Evolutionary conservation across 805 yeast genomes (phyloP), one percentile per base, ranked within the genome.

Genomic region (Kregervanrija pseudodelftensis): DNA sequence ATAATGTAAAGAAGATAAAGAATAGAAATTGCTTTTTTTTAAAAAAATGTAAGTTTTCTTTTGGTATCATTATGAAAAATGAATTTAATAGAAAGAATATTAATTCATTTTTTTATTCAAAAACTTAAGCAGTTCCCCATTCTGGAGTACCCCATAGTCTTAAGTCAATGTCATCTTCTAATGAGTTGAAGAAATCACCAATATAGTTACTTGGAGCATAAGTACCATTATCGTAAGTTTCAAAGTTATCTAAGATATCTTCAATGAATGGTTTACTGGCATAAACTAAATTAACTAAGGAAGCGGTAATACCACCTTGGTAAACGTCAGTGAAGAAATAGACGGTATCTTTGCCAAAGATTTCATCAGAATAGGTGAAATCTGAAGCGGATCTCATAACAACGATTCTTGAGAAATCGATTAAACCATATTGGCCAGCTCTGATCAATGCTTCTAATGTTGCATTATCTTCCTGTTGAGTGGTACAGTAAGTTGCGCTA

Each of bases 401-500:
- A 11, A 79, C 76, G 48, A 80, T 67, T 63, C 85, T 72, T 48
- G 71, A 63, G 58, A 63, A 80, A 59, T 78, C 82, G 42, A 75
- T 77, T 48, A 78, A 66, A 9, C 80, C 82, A 51, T 66, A 67
- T 47, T 65, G 66, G 48, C 74, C 75, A 55, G 73, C 70, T 66
- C 86, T 73, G 39, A 76, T 53, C 45, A 80, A 60, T 8, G 78
- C 76, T 59, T 79, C 84, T 55, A 80, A 70, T 12, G 80, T 67
- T 13, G 85, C 85, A 57, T 78, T 76, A 57, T 80, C 86, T 60
- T 80, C 86, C 60, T 79, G 84, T 44, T 81, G 82, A 38, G 83
- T 73, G 37, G 79, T 58, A 59, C 83, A 77, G 66, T 78, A 80
- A 11, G 61, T 63, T 28, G 77, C 83, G 34, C 80, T 69, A 44